Evolutionary conservation across 768 basidiomycete species (phyloP), one percentile per base, ranked within the genome.

Genomic region (Leccinum variicolor): DNA sequence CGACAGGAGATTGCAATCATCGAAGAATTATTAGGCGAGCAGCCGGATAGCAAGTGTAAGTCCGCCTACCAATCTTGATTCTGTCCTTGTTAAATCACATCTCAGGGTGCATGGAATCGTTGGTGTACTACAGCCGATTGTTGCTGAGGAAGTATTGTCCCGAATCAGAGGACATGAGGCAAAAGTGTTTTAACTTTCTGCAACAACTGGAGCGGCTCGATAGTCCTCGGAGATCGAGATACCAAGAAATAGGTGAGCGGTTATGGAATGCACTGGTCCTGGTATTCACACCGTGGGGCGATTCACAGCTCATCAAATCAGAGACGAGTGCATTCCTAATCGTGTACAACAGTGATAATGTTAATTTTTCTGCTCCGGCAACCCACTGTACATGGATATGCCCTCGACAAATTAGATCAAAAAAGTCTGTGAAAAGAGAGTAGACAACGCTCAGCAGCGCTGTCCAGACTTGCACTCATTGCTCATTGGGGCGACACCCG

Each of bases 31-130:
- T 75, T 95, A 26, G 85, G 88, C 33, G 87, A 94, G 61, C 92
- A 98, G 67, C 87, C 94, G 2, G 93, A 96, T 64, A 92, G 92
- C 63, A 96, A 93, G 80, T 98, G 94, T 92, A 68, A 54, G 85
- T 55, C 50, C 23, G 21, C 36, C 19, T 41, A 54, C 45, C 19
- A n/a, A 19, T 46, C 28, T 54, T 49, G 33, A 31, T 54, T 45
- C 3, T 13, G 23, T 17, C 17, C 10, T 34, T 33, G 21, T 21
- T 54, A 6, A 49, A 54, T 26, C 21, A 6, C 17, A 3, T 31
- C 2, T 17, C 59, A 97, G 95, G 95, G 95, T 96, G 94, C 68
- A 86, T 98, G 81, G 94, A 96, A 65, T 92, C 92, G 0, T 79
- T 97, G 36, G 86, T 94, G 1, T 82, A 90, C 64, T 97, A 97